Conservation (phyloP, 2,329 filamentous ascomycete genomes). For the Macrophomina tecta region DNA sequence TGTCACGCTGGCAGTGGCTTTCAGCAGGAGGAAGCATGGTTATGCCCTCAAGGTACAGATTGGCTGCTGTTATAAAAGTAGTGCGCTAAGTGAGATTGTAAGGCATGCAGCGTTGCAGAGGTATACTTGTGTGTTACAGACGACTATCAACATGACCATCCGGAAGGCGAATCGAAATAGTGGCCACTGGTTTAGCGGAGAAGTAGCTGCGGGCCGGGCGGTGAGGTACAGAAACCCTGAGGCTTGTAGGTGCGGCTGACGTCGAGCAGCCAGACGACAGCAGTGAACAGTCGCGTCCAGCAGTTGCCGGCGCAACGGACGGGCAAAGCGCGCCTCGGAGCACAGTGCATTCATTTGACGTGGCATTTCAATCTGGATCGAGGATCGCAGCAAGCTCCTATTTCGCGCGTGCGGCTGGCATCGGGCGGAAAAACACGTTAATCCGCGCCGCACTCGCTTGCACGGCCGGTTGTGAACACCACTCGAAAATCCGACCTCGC, state of each 20-base stretch:
- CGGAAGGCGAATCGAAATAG: no score
- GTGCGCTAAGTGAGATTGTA: no score
- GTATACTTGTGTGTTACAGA: no score
- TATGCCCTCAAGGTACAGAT: no score
- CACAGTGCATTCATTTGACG: neutral
- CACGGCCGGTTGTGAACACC: slow-evolving; percentile 21
- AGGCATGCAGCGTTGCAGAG: no score
- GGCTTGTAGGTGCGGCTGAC: no score
- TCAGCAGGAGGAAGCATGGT: no score
- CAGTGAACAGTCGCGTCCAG: neutral
- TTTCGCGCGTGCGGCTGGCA: slow-evolving; percentile 17
- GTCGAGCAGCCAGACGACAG: neutral
- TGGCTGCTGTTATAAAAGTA: no score
- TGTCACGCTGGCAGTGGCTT: no score
- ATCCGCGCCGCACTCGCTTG: slow-evolving; percentile 23
- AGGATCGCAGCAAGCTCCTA: slow-evolving; percentile 15
- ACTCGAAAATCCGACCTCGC: slow-evolving; percentile 26
- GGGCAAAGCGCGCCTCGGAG: neutral
- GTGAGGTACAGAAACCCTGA: neutral
- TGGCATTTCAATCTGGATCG: slow-evolving; percentile 15
- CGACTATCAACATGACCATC: no score
- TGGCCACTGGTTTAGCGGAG: neutral
- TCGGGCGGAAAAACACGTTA: slow-evolving; percentile 10
- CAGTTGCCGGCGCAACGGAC: neutral
- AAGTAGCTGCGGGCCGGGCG: neutral